These are phyloP conservation scores for Hordeum vulgare DNA, from an alignment of 176 grass and related monocot genomes.

Conservation along the genomic window MorexV3_pseudomolecules_assembly NC_058520.1:25921546-25922045, in stretches of 20 bases:
- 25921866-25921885: background rate
- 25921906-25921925: background rate
- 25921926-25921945: background rate
- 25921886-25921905: background rate
- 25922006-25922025: background rate
- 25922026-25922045: background rate
- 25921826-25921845: background rate
- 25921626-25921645: conserved; percentile 23
- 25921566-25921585: conserved; percentile 25
- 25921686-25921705: conserved; percentile 23
- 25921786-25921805: background rate
- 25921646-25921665: conserved; percentile 12
- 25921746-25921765: background rate
- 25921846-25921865: background rate
- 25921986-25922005: background rate
- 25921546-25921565: conserved; percentile 25
- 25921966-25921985: background rate
- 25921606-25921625: conserved; percentile 4
- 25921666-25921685: background rate
- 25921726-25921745: background rate
- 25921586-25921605: conserved; percentile 19
- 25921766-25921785: background rate
- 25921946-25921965: background rate
- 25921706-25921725: background rate
- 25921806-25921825: background rate